Evolutionary conservation across 345 rosid genomes (phyloP).

Genomic region (Pistacia vera): DNA sequence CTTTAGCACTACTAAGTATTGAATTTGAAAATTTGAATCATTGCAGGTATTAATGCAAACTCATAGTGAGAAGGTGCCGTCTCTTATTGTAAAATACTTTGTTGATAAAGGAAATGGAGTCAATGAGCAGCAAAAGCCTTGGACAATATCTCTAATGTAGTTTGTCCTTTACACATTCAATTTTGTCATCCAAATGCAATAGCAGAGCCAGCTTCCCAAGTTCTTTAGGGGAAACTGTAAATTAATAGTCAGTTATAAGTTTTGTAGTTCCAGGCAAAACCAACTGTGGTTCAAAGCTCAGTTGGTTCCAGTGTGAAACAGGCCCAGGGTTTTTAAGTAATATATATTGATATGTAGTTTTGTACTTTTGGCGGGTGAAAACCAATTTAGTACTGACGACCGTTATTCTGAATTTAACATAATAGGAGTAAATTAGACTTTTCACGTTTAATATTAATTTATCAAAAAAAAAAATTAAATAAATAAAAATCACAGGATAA

Average conservation of each 20-base stretch:
- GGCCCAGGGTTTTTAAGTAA: background rate
- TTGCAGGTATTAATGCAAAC: constrained; percentile 89
- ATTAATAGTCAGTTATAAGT: constrained; percentile 4
- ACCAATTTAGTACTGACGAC: too few relatives aligned
- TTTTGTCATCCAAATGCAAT: background rate
- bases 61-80: constrained; percentile 74
- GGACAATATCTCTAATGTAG: constrained; percentile 59
- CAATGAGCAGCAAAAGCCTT: constrained; percentile 83
- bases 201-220: background rate
- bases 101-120: constrained; percentile 85
- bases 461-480: too few relatives aligned
- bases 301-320: background rate
- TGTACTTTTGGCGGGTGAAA: too few relatives aligned
- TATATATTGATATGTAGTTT: background rate
- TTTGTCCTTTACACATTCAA: background rate
- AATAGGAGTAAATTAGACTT: too few relatives aligned
- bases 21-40: background rate
- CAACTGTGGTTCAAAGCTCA: background rate
- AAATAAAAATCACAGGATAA: too few relatives aligned
- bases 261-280: constrained; percentile 11
- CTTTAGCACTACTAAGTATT: background rate
- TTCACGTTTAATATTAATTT: too few relatives aligned
- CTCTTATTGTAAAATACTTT: constrained; percentile 68
- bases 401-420: too few relatives aligned
- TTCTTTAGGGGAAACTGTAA: constrained; percentile 5